Evolutionary conservation across 2,329 filamentous ascomycete species (phyloP).

Genomic region (Nannizzia gypsea): DNA sequence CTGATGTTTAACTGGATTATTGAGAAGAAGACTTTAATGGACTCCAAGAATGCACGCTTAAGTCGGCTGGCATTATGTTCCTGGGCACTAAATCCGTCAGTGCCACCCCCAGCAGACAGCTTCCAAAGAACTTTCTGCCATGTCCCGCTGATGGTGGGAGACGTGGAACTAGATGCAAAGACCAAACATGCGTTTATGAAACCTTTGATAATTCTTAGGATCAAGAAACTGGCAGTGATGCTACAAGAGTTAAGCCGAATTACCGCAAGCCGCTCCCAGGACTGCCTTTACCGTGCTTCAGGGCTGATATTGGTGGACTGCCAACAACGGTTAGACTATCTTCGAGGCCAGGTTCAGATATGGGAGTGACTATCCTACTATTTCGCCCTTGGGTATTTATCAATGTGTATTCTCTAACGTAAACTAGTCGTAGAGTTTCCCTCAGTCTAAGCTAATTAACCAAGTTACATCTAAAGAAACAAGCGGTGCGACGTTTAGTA

Average conservation of each 20-base stretch:
- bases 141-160: conserved; percentile 1
- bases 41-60: neutral
- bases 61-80: neutral
- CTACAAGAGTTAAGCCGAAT: neutral
- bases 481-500: too few species aligned
- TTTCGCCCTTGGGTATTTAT: too few species aligned
- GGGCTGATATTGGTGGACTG: neutral
- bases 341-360: neutral
- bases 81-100: neutral
- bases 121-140: neutral
- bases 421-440: too few species aligned
- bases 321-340: neutral
- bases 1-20: conserved; percentile 1
- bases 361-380: neutral
- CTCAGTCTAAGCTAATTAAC: too few species aligned
- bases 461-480: too few species aligned
- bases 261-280: neutral
- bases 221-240: neutral
- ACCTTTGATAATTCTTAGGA: neutral
- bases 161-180: neutral
- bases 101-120: neutral
- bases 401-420: too few species aligned
- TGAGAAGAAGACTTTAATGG: neutral
- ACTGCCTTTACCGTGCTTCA: neutral
- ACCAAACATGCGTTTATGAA: conserved; percentile 1